A percentile compares a stretch with the other conserved stretches of the same genome.
Conservation (phyloP, 768 basidiomycete genomes). For the Favolaschia claudopus region DNA sequence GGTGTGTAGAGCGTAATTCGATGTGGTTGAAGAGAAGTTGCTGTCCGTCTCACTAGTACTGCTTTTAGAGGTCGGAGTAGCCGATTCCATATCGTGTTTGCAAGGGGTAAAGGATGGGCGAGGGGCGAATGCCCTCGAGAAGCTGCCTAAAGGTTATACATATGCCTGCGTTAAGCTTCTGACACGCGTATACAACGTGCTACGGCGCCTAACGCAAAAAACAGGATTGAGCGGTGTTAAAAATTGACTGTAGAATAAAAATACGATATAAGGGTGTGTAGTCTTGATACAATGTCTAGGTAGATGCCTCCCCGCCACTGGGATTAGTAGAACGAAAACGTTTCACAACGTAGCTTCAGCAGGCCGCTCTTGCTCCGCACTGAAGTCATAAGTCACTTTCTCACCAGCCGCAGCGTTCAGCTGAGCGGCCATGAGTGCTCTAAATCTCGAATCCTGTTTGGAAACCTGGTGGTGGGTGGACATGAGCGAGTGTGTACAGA, state of each 20-base stretch:
- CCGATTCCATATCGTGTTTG: slow-evolving; percentile 6
- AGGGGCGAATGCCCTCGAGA: background rate
- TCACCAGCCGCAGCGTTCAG: slow-evolving; percentile 58
- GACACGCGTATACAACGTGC: slow-evolving; percentile 27
- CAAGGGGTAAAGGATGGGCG: background rate
- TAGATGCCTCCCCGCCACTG: background rate
- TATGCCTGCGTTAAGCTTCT: background rate
- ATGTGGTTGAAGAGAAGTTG: slow-evolving; percentile 8
- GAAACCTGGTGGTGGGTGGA: slow-evolving; percentile 55
- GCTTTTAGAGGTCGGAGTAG: slow-evolving; percentile 5
- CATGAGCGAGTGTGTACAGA: background rate
- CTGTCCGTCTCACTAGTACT: slow-evolving; percentile 23
- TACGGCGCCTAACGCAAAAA: background rate
- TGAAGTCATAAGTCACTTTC: slow-evolving; percentile 24
- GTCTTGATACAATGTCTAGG: slow-evolving; percentile 26
- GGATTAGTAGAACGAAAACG: background rate
- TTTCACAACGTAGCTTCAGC: background rate
- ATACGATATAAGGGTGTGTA: slow-evolving; percentile 14
- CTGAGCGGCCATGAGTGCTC: slow-evolving; percentile 90
- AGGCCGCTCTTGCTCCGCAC: background rate
- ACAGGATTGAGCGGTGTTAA: slow-evolving; percentile 4
- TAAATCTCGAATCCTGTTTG: slow-evolving; percentile 78
- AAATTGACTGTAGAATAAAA: slow-evolving; percentile 23
- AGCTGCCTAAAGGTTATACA: background rate
- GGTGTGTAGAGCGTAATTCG: slow-evolving; percentile 22